phyloP scores from a whole-genome alignment of 2,329 filamentous ascomycete genomes.

The Hymenoscyphus linearis region DNA sequence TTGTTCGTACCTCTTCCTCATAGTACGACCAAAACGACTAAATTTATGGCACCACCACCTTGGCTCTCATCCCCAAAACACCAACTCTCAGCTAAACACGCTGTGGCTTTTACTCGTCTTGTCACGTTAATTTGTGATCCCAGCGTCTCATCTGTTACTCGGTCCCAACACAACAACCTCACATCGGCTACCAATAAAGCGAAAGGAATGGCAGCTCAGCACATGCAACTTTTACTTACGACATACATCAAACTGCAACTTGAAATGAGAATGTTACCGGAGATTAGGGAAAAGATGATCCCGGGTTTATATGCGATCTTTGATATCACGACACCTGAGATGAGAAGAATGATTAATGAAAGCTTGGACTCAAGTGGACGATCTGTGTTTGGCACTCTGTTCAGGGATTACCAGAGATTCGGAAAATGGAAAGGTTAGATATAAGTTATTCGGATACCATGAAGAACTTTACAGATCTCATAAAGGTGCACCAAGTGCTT shows the following conservation, averaged over 20 bases:
- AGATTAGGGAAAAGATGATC: constrained; percentile 50
- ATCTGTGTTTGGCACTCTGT: constrained; percentile 54
- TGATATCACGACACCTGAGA: constrained; percentile 51
- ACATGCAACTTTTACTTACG: constrained; percentile 57
- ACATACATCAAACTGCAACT: constrained; percentile 57
- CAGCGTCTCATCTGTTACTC: constrained; percentile 49
- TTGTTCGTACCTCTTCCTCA: constrained; percentile 41
- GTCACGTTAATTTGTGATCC: constrained; percentile 56
- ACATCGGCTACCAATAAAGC: constrained; percentile 57
- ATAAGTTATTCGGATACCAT: not conserved
- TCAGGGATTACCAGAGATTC: constrained; percentile 55
- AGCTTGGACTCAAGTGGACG: constrained; percentile 54
- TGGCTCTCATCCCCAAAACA: constrained; percentile 33
- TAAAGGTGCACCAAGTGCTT: not conserved
- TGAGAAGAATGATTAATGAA: constrained; percentile 53
- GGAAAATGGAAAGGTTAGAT: constrained; percentile 50
- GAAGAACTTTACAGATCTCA: not conserved
- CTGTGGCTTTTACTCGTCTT: constrained; percentile 48
- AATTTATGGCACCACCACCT: constrained; percentile 25
- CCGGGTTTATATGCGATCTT: constrained; percentile 55
- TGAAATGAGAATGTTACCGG: constrained; percentile 45
- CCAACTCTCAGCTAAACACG: constrained; percentile 38
- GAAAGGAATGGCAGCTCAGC: constrained; percentile 54
- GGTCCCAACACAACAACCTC: constrained; percentile 38
- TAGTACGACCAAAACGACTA: constrained; percentile 19